Conservation (phyloP, 2,329 filamentous ascomycete genomes). For the Phaeosphaeriaceae sp. region DNA sequence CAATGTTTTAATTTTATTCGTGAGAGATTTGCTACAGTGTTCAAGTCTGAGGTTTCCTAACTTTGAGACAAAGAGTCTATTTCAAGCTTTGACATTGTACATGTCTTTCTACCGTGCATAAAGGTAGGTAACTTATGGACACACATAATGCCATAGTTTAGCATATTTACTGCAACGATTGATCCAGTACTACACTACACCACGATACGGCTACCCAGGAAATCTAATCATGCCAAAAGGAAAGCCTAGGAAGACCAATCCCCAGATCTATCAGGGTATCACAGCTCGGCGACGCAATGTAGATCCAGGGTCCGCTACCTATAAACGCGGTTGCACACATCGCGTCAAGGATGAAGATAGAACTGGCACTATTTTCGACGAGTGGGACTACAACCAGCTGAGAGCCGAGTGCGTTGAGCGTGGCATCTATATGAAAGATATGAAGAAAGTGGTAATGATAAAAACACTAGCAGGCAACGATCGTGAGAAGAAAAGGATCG, state of each 20-base stretch:
- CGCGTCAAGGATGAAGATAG: constrained; percentile 32
- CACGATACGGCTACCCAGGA: neutral
- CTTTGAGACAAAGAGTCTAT: constrained; percentile 1
- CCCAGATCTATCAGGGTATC: constrained; percentile 3
- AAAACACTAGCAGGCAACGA: constrained; percentile 30
- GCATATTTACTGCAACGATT: no score
- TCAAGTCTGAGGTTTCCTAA: neutral
- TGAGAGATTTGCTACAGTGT: neutral
- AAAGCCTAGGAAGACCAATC: constrained; percentile 15
- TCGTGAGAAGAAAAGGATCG: constrained; percentile 5
- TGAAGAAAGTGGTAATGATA: constrained; percentile 39
- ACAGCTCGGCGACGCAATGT: neutral
- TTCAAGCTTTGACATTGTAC: neutral
- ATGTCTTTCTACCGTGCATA: neutral
- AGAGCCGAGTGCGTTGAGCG: constrained; percentile 22
- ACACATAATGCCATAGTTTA: no score
- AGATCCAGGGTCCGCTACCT: constrained; percentile 22
- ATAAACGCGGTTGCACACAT: constrained; percentile 40
- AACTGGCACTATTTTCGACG: constrained; percentile 40
- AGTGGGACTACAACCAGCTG: constrained; percentile 31
- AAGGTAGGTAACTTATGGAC: no score
- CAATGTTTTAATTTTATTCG: neutral
- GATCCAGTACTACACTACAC: no score
- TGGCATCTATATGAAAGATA: constrained; percentile 35
- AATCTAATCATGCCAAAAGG: constrained; percentile 24